Percentiles rank a stretch among this genome's conserved stretches.
These are phyloP conservation scores for Boletus pseudo-olivaceus DNA, from an alignment of 768 basidiomycete species.

Conservation along the genomic window DNA sequence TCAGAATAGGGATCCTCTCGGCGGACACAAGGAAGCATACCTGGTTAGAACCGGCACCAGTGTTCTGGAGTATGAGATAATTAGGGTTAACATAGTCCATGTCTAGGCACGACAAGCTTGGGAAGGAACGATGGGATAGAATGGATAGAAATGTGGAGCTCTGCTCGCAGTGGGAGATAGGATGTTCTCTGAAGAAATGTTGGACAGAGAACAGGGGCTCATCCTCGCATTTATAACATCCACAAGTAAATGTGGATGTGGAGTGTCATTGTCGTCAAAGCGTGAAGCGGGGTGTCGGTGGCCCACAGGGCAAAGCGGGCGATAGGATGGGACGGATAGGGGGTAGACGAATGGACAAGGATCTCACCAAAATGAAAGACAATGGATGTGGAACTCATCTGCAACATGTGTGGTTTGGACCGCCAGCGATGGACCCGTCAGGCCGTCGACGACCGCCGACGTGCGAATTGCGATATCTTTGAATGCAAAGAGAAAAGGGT, in stretches of 20 bases:
- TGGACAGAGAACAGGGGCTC: background rate
- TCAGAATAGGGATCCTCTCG: background rate
- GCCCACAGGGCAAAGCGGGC: background rate
- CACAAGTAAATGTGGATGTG: background rate
- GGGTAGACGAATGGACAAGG: background rate
- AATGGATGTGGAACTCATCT: conserved; percentile 11
- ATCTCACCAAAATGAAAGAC: conserved; percentile 1
- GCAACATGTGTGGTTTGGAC: background rate
- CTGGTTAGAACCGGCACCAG: background rate
- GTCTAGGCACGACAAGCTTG: background rate
- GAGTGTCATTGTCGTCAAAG: conserved; percentile 14
- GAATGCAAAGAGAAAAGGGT: background rate
- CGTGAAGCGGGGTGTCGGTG: background rate
- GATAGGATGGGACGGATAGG: too few species aligned
- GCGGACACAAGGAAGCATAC: background rate
- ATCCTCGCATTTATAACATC: conserved; percentile 8
- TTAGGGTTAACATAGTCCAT: background rate
- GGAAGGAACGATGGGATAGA: background rate
- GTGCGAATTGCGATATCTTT: background rate
- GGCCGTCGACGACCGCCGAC: background rate
- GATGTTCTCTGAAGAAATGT: background rate
- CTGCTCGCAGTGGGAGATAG: background rate
- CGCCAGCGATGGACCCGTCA: background rate
- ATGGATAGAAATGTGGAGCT: conserved; percentile 1
- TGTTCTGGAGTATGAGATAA: background rate